These are phyloP conservation scores for Clonostachys sp. DNA, from an alignment of 2,329 filamentous ascomycete species.

Conservation along the genomic window DNA sequence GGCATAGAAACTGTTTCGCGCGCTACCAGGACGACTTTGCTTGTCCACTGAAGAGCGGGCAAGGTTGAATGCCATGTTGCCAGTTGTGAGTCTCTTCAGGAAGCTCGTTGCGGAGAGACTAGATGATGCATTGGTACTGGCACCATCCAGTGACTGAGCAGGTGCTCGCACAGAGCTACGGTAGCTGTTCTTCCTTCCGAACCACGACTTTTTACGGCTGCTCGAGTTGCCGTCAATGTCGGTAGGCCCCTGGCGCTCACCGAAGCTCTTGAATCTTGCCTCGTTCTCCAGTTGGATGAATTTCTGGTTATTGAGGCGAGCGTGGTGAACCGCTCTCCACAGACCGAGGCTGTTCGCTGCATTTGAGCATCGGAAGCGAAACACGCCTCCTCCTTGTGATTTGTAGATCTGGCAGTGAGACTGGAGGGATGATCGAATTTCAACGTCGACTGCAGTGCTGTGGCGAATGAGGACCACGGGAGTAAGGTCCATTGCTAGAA, in stretches of 20 bases:
- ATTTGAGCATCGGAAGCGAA: conserved; percentile 83
- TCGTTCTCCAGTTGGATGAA: conserved; percentile 68
- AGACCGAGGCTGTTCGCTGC: conserved; percentile 74
- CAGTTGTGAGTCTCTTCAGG: conserved; percentile 70
- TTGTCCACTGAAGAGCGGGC: conserved; percentile 70
- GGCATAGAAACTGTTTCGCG: conserved; percentile 57
- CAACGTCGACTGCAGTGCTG: conserved; percentile 89
- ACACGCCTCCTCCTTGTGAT: conserved; percentile 62
- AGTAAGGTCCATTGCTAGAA: conserved; percentile 78
- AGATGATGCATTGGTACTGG: conserved; percentile 57
- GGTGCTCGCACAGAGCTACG: conserved; percentile 57
- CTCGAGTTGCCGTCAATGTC: conserved; percentile 36
- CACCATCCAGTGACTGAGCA: conserved; percentile 55
- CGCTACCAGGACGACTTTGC: conserved; percentile 42
- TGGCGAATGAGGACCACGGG: conserved; percentile 86
- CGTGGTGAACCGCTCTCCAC: conserved; percentile 82
- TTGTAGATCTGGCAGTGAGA: conserved; percentile 63
- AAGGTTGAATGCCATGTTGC: conserved; percentile 73
- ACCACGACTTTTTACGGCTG: conserved; percentile 49
- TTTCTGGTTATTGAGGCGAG: conserved; percentile 87
- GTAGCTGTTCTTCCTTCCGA: conserved; percentile 62
- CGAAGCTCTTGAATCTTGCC: conserved; percentile 69
- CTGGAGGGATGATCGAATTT: conserved; percentile 83
- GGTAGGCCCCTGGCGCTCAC: conserved; percentile 43
- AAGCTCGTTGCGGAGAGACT: conserved; percentile 72